Evolutionary conservation across 352 stramenopile genomes (phyloP).

Genomic region (Labyrinthula sp.): DNA sequence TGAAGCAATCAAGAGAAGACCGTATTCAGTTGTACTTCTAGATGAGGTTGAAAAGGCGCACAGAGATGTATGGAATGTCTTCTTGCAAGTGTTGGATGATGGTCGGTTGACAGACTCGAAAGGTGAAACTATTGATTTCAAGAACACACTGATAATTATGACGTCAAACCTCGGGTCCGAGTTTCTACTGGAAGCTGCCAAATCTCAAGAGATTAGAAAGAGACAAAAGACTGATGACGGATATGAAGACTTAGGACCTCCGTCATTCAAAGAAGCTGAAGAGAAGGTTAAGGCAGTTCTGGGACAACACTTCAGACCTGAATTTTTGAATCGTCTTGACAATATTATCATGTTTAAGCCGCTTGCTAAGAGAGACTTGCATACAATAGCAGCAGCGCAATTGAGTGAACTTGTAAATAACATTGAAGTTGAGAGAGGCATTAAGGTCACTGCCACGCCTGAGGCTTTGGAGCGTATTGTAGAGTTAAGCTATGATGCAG

Average conservation of each 20-base stretch:
- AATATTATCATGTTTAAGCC: constrained; percentile 91
- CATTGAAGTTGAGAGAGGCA: constrained; percentile 59
- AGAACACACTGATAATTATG: constrained; percentile 89
- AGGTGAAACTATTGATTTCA: constrained; percentile 79
- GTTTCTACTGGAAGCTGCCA: constrained; percentile 46
- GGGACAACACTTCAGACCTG: constrained; percentile 72
- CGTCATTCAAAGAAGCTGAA: constrained; percentile 43
- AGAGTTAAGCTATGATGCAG: constrained; percentile 72
- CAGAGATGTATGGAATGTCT: constrained; percentile 79
- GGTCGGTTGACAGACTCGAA: constrained; percentile 82
- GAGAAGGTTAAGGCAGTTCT: constrained; percentile 63
- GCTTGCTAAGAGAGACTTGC: constrained; percentile 63
- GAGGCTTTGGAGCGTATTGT: constrained; percentile 69
- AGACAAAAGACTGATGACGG: too few relatives aligned
- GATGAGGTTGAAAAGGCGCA: constrained; percentile 95
- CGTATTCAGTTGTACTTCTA: constrained; percentile 84
- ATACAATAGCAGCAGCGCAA: constrained; percentile 77
- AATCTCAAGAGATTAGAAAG: constrained; percentile 40
- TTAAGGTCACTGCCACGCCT: constrained; percentile 63
- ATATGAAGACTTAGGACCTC: too few relatives aligned
- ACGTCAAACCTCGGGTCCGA: constrained; percentile 86
- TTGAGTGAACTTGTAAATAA: constrained; percentile 61
- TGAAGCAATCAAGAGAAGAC: constrained; percentile 69
- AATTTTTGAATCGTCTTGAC: constrained; percentile 96
- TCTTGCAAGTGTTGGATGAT: constrained; percentile 72